Evolutionary conservation across 2,329 filamentous ascomycete species (phyloP), one percentile per base, ranked within the genome.

Genomic region (Neonectria coccinea): DNA sequence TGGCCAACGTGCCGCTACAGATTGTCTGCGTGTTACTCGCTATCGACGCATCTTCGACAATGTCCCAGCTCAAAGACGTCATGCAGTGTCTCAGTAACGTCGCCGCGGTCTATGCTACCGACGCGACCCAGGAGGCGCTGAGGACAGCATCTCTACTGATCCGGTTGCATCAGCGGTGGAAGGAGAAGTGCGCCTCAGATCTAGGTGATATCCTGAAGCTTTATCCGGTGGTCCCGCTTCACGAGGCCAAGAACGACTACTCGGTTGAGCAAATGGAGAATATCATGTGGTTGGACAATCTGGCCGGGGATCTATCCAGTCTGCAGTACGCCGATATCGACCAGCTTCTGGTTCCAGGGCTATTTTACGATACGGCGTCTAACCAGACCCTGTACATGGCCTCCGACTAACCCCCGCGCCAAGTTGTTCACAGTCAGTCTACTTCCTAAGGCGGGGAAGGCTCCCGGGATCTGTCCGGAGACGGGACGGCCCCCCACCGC

Each of bases 1-100:
- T 86, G 50, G 85, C 85, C 29, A 88, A 89, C 53, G 84, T 88
- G 0, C 86, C 86, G 0, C 89, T 89, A 65, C 86, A 88, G 57
- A 81, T 86, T 0, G 80, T 88, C 31, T 88, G 86, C 63, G 79
- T 86, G 0, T 75, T 88, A 5, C 77, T 89, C 2, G 84, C 84
- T 0, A 85, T 88, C 53, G 86, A 89, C 55, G 86, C 79, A 0
- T 79, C 79, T 0, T 78, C 84, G 1, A 84, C 84, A 0, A 75
- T 87, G 0, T 76, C 78, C 0, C 77, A 84, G 60, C 79, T 89
- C 5, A 76, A 77, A 2, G 82, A 85, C 22, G 86, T 85, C 0
- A 84, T 89, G 82, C 77, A 76, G 58, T 82, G 80, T 3, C 74
- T 86, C 0, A 75, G 76, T 20, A 75, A 80, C 16, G 79, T 85